Percentiles rank a stretch among this genome's conserved stretches.
phyloP scores from a whole-genome alignment of 2,329 filamentous ascomycete genomes.

The Colletotrichum sp. region DNA sequence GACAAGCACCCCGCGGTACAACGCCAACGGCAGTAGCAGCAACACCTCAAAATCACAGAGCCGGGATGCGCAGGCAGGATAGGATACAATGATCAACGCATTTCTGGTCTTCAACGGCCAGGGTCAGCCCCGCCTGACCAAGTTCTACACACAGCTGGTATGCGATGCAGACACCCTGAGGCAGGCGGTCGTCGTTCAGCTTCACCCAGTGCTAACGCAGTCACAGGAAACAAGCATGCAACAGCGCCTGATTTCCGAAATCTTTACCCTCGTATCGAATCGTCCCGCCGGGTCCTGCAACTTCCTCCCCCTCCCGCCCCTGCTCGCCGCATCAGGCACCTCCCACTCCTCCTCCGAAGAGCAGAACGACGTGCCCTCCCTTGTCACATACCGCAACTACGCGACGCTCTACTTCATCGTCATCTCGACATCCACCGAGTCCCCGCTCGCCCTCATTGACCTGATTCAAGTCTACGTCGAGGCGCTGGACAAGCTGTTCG shows the following conservation, averaged over 20 bases:
- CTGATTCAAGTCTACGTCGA: constrained; percentile 99
- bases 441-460: constrained; percentile 91
- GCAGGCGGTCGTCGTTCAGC: background rate
- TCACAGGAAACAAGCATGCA: constrained; percentile 92
- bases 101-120: constrained; percentile 99
- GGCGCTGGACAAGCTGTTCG: constrained; percentile 90
- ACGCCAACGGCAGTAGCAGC: background rate
- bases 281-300: constrained; percentile 93
- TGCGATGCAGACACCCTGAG: constrained; percentile 8
- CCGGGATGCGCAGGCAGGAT: constrained; percentile 25
- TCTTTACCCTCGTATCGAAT: constrained; percentile 94
- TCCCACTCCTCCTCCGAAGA: constrained; percentile 69
- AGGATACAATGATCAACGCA: constrained; percentile 86
- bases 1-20: background rate
- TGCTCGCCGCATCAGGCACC: constrained; percentile 67
- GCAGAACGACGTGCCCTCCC: constrained; percentile 87
- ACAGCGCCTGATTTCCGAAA: constrained; percentile 94
- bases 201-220: background rate
- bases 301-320: constrained; percentile 82
- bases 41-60: background rate
- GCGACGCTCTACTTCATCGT: constrained; percentile 98
- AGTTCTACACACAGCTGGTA: constrained; percentile 98
- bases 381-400: constrained; percentile 98
- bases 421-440: constrained; percentile 95
- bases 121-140: constrained; percentile 93